Conservation (phyloP, 305 asterid genomes). For the Solanum hybrid region DNA sequence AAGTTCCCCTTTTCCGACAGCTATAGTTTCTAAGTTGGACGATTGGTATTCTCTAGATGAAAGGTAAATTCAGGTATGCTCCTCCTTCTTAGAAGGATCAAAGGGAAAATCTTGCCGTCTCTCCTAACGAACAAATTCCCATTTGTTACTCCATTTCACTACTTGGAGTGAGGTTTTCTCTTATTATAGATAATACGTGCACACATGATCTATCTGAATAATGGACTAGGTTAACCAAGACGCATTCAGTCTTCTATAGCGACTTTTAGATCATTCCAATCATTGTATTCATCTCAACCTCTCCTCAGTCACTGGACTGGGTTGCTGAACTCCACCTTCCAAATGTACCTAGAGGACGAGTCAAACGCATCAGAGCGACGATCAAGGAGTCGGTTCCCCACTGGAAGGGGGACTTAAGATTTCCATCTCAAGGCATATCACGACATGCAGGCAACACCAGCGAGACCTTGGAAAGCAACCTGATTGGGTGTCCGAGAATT, state of each 20-base stretch:
- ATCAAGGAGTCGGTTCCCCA: neutral
- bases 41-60: too few species aligned
- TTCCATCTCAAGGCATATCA: neutral
- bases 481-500: neutral
- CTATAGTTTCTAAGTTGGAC: too few species aligned
- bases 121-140: neutral
- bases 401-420: neutral
- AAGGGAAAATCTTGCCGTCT: neutral
- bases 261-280: neutral
- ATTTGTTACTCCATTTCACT: neutral
- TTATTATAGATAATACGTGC: neutral
- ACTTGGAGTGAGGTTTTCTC: neutral
- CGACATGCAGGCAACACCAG: neutral
- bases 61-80: too few species aligned
- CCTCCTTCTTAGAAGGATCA: neutral
- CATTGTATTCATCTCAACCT: neutral
- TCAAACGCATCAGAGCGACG: neutral
- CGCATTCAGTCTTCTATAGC: neutral
- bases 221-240: neutral
- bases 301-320: neutral
- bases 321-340: neutral
- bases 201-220: neutral
- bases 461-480: neutral
- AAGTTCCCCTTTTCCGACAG: too few species aligned
- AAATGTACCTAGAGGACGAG: neutral